A percentile compares a stretch with the other conserved stretches of the same genome.
phyloP scores from a whole-genome alignment of 148 eudicot species.

The Talinum fruticosum region DNA sequence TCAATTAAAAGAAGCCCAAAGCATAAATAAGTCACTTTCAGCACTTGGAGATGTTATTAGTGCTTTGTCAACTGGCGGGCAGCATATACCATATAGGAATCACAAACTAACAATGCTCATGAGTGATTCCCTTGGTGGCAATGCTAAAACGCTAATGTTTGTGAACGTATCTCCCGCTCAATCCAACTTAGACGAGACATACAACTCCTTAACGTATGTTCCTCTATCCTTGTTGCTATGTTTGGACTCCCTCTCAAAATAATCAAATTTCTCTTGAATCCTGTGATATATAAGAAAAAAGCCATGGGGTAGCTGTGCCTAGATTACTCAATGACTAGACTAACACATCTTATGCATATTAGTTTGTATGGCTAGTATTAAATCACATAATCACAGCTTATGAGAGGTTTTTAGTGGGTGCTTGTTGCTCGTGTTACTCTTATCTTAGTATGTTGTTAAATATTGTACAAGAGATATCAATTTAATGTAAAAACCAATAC shows the following conservation, averaged over 20 bases:
- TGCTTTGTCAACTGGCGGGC: slow-evolving; percentile 77
- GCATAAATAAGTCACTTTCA: slow-evolving; percentile 95
- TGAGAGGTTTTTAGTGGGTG: no score
- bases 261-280: background rate
- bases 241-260: background rate
- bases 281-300: background rate
- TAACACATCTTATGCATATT: background rate
- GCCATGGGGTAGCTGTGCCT: no score
- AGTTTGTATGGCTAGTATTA: no score
- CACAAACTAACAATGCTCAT: slow-evolving; percentile 96
- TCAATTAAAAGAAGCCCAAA: slow-evolving; percentile 95
- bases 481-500: no score
- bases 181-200: slow-evolving; percentile 90
- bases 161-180: slow-evolving; percentile 93
- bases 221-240: slow-evolving; percentile 5
- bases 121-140: slow-evolving; percentile 99
- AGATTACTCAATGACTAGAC: background rate
- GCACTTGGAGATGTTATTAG: slow-evolving; percentile 98
- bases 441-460: no score
- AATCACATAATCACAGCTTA: no score
- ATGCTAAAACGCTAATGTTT: slow-evolving; percentile 96
- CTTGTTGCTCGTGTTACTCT: no score
- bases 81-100: slow-evolving; percentile 92
- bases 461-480: no score
- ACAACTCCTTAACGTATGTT: slow-evolving; percentile 86